These are phyloP conservation scores for Trichoderma sp. DNA, from an alignment of 2,329 filamentous ascomycete species.

Conservation along the genomic window DNA sequence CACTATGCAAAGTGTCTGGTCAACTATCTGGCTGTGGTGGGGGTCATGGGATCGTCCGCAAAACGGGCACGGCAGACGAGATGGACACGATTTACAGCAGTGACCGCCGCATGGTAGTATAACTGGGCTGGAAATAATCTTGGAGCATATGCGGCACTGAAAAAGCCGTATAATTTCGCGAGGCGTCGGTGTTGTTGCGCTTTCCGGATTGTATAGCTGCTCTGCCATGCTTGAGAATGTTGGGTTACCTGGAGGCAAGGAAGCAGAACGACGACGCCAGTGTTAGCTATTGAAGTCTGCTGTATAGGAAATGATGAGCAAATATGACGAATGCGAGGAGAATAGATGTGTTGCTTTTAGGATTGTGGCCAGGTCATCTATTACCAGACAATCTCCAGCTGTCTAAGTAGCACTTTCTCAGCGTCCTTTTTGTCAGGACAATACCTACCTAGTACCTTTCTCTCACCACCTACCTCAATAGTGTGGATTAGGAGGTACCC, in stretches of 20 bases:
- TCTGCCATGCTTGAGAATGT: not conserved
- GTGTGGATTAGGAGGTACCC: too few species aligned
- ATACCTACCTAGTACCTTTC: not conserved
- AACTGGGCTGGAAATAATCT: not conserved
- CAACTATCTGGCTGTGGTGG: not conserved
- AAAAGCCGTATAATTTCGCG: not conserved
- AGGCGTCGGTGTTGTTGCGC: not conserved
- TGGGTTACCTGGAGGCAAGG: not conserved
- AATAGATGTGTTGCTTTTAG: not conserved
- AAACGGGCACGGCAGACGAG: not conserved
- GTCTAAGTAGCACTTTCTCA: not conserved
- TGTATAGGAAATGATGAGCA: not conserved
- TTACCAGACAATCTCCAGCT: not conserved
- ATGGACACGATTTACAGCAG: not conserved
- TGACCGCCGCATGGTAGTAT: not conserved
- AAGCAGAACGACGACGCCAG: not conserved
- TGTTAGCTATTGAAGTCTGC: not conserved
- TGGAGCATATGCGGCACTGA: not conserved
- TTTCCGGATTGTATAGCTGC: not conserved
- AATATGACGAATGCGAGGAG: not conserved
- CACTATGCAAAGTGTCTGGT: not conserved
- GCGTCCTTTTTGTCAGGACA: not conserved
- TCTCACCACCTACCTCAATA: not conserved
- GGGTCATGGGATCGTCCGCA: not conserved
- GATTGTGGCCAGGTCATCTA: not conserved